These are phyloP conservation scores for Nicotiana otophora DNA, from an alignment of 257 asterid species.

Conservation along the genomic window DNA sequence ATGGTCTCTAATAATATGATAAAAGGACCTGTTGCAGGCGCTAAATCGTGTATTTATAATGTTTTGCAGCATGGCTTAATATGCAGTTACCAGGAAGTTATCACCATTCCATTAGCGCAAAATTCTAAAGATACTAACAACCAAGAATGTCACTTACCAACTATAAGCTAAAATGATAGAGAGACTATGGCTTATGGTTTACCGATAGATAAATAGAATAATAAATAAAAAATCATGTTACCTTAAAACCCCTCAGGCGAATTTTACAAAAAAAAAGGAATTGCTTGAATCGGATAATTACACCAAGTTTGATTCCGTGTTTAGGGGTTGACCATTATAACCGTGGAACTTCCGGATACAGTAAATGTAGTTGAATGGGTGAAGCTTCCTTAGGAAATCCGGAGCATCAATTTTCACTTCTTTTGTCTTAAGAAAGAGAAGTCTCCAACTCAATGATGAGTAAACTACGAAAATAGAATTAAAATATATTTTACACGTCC, in stretches of 20 bases:
- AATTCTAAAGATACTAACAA: neutral
- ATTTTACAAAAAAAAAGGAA: too few relatives aligned
- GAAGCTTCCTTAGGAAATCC: neutral
- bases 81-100: neutral
- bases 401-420: neutral
- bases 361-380: neutral
- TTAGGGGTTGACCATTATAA: neutral
- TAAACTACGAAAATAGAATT: neutral
- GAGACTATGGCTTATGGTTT: neutral
- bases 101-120: neutral
- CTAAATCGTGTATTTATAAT: neutral
- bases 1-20: neutral
- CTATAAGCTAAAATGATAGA: neutral
- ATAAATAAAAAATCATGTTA: neutral
- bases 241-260: neutral
- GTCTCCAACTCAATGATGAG: neutral
- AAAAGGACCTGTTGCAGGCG: neutral
- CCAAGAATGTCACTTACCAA: neutral
- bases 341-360: neutral
- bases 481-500: neutral
- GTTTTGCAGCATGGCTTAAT: neutral
- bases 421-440: neutral
- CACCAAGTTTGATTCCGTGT: neutral
- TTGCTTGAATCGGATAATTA: neutral
- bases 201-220: neutral